phyloP scores from a whole-genome alignment of 2,329 filamentous ascomycete species.

The Fusarium bulbicola region DNA sequence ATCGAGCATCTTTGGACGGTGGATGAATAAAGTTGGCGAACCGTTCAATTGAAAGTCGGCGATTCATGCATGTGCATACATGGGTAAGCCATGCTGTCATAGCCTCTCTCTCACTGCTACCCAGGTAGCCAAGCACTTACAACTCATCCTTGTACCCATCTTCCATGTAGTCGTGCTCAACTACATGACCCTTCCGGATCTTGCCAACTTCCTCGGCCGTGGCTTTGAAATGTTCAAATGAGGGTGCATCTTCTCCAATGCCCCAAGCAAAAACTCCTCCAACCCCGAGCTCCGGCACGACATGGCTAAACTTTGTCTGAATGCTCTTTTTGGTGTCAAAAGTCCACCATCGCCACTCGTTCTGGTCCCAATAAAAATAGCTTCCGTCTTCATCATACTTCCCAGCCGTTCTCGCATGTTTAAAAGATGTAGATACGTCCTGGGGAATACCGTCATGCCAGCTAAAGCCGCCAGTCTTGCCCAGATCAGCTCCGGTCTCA shows the following conservation, averaged over 20 bases:
- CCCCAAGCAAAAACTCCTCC: constrained; percentile 82
- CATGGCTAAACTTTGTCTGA: constrained; percentile 65
- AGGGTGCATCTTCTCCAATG: constrained; percentile 70
- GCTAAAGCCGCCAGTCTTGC: constrained; percentile 67
- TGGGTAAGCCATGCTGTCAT: constrained; percentile 12
- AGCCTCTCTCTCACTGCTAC: not conserved
- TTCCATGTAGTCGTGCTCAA: not conserved
- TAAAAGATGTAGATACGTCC: constrained; percentile 66
- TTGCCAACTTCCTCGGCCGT: constrained; percentile 41
- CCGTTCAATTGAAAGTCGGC: constrained; percentile 3
- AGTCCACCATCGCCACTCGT: constrained; percentile 73
- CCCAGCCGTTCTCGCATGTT: constrained; percentile 61
- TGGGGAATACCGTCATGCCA: constrained; percentile 65
- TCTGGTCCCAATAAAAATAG: constrained; percentile 73
- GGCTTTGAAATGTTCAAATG: constrained; percentile 53
- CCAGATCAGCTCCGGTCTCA: constrained; percentile 63
- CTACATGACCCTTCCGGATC: constrained; percentile 10
- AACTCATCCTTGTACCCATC: constrained; percentile 43
- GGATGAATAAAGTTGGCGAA: not conserved
- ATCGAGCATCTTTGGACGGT: not conserved
- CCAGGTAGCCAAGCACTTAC: constrained; percentile 8
- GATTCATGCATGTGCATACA: constrained; percentile 13
- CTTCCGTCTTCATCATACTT: constrained; percentile 68
- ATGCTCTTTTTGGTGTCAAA: constrained; percentile 74
- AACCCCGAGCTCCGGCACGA: constrained; percentile 65